Conservation (phyloP, 1,139 yeast genomes). For the Scheffersomyces parashehatae region DNA sequence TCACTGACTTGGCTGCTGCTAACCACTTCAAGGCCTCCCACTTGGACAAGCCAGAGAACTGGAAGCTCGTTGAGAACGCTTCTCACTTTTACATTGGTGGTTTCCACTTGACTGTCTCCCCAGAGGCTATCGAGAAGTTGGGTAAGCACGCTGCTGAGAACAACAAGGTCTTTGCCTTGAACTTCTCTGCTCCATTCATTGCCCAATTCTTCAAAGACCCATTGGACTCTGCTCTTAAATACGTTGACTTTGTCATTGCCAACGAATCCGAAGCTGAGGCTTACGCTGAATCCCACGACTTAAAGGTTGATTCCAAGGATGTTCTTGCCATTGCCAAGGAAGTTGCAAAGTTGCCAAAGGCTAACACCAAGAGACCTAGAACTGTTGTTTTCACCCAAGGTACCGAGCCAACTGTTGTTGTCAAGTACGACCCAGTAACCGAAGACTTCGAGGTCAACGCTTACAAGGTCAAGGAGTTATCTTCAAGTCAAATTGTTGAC, state of each 20-base stretch:
- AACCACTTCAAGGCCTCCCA: slow-evolving; percentile 93
- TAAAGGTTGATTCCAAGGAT: slow-evolving; percentile 54
- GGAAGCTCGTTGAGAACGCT: slow-evolving; percentile 83
- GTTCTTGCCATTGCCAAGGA: slow-evolving; percentile 77
- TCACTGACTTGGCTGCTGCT: slow-evolving; percentile 96
- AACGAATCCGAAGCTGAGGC: slow-evolving; percentile 98
- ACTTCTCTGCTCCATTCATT: slow-evolving; percentile 95
- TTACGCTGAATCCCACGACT: slow-evolving; percentile 81
- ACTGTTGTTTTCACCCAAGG: slow-evolving; percentile 93
- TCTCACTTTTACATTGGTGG: slow-evolving; percentile 92
- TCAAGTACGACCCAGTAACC: slow-evolving; percentile 49
- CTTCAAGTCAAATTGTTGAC: slow-evolving; percentile 69
- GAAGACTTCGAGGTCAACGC: slow-evolving; percentile 49
- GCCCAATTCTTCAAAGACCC: slow-evolving; percentile 94
- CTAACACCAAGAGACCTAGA: slow-evolving; percentile 68
- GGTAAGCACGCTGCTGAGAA: slow-evolving; percentile 89
- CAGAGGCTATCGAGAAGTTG: slow-evolving; percentile 84
- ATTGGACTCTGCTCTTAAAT: slow-evolving; percentile 75
- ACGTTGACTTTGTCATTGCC: slow-evolving; percentile 89
- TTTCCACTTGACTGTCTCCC: slow-evolving; percentile 96
- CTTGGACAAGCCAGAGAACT: slow-evolving; percentile 85
- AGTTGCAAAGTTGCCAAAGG: slow-evolving; percentile 80
- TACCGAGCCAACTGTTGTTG: slow-evolving; percentile 81
- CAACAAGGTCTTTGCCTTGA: slow-evolving; percentile 81
- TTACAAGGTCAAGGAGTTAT: slow-evolving; percentile 73